phyloP scores from a whole-genome alignment of 192 early-diverging fungal species.

The Chytriomyces sp. region DNA sequence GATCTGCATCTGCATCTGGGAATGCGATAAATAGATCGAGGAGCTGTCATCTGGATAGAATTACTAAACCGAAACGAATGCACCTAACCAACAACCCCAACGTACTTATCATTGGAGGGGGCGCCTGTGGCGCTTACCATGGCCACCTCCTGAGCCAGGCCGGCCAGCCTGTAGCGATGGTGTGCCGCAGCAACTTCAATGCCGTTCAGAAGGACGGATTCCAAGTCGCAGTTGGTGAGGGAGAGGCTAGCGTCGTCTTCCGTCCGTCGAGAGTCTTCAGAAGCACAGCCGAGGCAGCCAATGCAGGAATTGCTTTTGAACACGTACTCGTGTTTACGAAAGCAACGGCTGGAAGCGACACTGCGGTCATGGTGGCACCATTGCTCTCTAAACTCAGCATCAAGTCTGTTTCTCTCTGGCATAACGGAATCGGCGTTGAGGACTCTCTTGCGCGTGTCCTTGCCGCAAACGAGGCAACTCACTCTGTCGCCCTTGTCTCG shows the following conservation, averaged over 20 bases:
- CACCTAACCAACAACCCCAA: background rate
- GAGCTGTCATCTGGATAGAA: too few relatives aligned
- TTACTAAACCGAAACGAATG: too few relatives aligned
- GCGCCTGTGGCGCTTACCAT: constrained; percentile 10
- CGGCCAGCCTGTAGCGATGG: background rate
- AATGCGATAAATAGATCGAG: too few relatives aligned
- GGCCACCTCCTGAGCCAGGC: background rate
- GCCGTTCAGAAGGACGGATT: constrained; percentile 4
- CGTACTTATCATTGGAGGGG: constrained; percentile 7
- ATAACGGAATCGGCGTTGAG: constrained; percentile 19
- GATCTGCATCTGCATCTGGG: too few relatives aligned
- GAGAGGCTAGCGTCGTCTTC: background rate
- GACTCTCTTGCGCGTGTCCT: background rate
- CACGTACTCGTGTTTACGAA: constrained; percentile 10
- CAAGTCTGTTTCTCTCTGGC: constrained; percentile 8
- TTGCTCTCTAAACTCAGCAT: background rate
- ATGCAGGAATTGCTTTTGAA: background rate
- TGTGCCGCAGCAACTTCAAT: constrained; percentile 6
- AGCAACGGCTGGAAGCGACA: background rate
- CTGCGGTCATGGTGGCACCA: background rate
- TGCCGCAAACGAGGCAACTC: background rate
- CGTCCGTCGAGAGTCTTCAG: background rate
- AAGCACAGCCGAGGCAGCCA: background rate
- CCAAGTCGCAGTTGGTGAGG: background rate
- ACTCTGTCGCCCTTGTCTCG: background rate